phyloP scores from a whole-genome alignment of 805 yeast genomes.

The Candida broadrunensis region DNA sequence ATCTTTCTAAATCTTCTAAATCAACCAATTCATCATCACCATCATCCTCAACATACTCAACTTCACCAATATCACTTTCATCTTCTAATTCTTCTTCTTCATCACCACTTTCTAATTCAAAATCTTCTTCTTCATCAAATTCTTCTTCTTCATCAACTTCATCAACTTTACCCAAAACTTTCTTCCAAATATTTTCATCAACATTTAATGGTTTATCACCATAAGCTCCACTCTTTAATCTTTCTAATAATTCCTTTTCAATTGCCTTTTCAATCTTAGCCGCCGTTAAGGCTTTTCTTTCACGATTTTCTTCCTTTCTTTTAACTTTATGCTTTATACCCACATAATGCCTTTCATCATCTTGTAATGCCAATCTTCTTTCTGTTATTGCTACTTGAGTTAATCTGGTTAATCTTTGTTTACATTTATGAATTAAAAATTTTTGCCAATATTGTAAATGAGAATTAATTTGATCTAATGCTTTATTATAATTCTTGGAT shows the following conservation, averaged over 20 bases:
- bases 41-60: conserved; percentile 88
- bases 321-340: conserved; percentile 92
- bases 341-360: conserved; percentile 89
- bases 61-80: conserved; percentile 65
- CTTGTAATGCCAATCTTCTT: conserved; percentile 85
- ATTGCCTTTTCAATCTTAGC: conserved; percentile 96
- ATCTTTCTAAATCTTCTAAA: conserved; percentile 86
- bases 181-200: conserved; percentile 94
- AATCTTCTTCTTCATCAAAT: conserved; percentile 58
- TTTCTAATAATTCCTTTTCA: conserved; percentile 89
- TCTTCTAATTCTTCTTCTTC: conserved; percentile 49
- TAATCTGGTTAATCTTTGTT: conserved; percentile 90
- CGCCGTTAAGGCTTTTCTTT: conserved; percentile 93
- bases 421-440: conserved; percentile 87
- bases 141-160: conserved; percentile 59
- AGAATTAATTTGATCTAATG: conserved; percentile 84
- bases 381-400: conserved; percentile 96
- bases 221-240: conserved; percentile 96
- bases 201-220: conserved; percentile 98
- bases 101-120: conserved; percentile 45
- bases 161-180: conserved; percentile 72
- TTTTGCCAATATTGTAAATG: conserved; percentile 91
- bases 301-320: conserved; percentile 91
- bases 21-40: conserved; percentile 88
- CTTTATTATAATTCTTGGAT: conserved; percentile 84